A percentile compares a stretch with the other conserved stretches of the same genome.
These are phyloP conservation scores for Coffea canephora DNA, from an alignment of 257 asterid species.

Conservation along the genomic window DNA sequence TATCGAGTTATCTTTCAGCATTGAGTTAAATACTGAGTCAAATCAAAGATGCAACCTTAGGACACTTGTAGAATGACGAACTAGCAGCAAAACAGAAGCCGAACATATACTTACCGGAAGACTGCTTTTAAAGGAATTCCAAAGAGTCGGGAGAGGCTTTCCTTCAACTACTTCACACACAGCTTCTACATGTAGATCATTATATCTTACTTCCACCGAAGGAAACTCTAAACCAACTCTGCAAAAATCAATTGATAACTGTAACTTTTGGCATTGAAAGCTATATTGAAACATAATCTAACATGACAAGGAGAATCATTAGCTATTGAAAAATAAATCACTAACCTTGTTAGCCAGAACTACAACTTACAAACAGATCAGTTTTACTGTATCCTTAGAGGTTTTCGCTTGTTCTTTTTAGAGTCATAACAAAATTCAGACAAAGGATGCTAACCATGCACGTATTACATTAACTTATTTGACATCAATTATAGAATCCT, in stretches of 20 bases:
- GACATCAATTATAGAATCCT: slow-evolving; percentile 18
- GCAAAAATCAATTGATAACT: not conserved
- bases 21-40: not conserved
- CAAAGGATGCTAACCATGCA: not conserved
- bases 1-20: too few species aligned
- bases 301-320: not conserved
- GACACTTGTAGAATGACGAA: slow-evolving; percentile 29
- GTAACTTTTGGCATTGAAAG: not conserved
- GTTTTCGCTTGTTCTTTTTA: not conserved
- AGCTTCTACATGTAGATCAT: slow-evolving; percentile 44
- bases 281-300: too few species aligned
- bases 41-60: slow-evolving; percentile 31
- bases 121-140: slow-evolving; percentile 59
- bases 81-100: slow-evolving; percentile 7
- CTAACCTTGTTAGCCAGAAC: not conserved
- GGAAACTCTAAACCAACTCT: slow-evolving; percentile 64
- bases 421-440: not conserved
- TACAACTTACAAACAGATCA: not conserved
- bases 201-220: slow-evolving; percentile 58
- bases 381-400: not conserved
- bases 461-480: too few species aligned
- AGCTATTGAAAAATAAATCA: not conserved
- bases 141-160: slow-evolving; percentile 70
- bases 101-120: slow-evolving; percentile 33
- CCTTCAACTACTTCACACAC: slow-evolving; percentile 68